Percentiles rank a stretch among this genome's conserved stretches.
Conservation (phyloP, 2,329 filamentous ascomycete genomes). For the Blastomyces silverae region DNA sequence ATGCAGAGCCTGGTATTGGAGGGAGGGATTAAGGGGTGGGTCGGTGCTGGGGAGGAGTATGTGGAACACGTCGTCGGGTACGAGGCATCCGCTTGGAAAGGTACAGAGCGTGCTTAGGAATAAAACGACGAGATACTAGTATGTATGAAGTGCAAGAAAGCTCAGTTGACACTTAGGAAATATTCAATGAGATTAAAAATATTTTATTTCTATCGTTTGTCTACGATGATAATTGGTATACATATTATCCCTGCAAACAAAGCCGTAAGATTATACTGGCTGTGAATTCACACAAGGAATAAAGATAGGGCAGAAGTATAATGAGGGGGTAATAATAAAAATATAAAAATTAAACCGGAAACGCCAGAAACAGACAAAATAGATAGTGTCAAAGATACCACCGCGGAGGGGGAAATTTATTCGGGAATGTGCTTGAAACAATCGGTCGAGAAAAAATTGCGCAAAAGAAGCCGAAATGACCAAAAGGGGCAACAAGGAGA, state of each 20-base stretch:
- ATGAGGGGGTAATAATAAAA: conserved; percentile 1
- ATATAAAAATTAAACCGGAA: neutral
- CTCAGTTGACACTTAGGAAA: neutral
- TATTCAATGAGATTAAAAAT: neutral
- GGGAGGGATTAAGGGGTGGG: conserved; percentile 53
- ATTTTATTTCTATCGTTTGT: conserved; percentile 2
- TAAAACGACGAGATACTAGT: neutral
- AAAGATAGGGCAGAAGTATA: neutral
- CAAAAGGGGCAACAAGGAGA: neutral
- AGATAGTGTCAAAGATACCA: conserved; percentile 14
- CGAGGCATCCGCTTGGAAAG: conserved; percentile 33
- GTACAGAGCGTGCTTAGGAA: neutral
- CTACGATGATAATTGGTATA: neutral
- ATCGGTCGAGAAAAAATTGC: neutral
- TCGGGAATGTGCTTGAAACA: neutral
- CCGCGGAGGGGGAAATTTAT: neutral
- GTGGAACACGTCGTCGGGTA: conserved; percentile 46
- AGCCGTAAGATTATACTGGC: neutral
- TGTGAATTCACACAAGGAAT: neutral
- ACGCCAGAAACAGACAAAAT: neutral
- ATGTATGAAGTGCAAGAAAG: neutral
- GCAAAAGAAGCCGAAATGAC: conserved; percentile 8
- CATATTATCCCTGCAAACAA: neutral
- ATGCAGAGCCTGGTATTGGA: conserved; percentile 47
- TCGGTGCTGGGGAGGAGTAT: conserved; percentile 43